These are phyloP conservation scores for Fusarium dimerum DNA, from an alignment of 2,329 filamentous ascomycete genomes.

Conservation along the genomic window DNA sequence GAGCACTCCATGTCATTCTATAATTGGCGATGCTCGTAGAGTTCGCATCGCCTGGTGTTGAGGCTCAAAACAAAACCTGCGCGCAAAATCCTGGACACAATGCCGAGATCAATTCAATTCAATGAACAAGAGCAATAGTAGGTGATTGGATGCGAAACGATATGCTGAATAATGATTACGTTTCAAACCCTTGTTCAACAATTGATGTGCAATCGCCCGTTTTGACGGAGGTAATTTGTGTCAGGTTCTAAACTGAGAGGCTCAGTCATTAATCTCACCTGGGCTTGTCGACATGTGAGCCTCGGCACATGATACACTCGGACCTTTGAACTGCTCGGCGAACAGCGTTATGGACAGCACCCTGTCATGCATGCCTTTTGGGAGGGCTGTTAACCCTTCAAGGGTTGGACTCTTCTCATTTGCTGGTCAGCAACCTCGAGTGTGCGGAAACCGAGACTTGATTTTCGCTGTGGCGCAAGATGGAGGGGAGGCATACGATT, in stretches of 20 bases:
- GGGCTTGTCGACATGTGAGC: not conserved
- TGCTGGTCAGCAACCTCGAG: not conserved
- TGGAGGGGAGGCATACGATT: not conserved
- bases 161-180: not conserved
- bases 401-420: not conserved
- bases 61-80: not conserved
- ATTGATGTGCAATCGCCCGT: not conserved
- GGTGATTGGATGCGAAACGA: not conserved
- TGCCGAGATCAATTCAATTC: not conserved
- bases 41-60: not conserved
- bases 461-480: not conserved
- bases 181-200: not conserved
- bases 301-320: not conserved
- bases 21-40: not conserved
- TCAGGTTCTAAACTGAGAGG: not conserved
- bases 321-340: not conserved
- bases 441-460: not conserved
- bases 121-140: not conserved
- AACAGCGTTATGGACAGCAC: not conserved
- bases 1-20: not conserved
- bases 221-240: not conserved
- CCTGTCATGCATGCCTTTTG: not conserved
- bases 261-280: not conserved
- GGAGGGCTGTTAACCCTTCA: not conserved
- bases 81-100: not conserved